These are phyloP conservation scores for Teunomyces aglyptinius DNA, from an alignment of 805 yeast species.

Conservation along the genomic window DNA sequence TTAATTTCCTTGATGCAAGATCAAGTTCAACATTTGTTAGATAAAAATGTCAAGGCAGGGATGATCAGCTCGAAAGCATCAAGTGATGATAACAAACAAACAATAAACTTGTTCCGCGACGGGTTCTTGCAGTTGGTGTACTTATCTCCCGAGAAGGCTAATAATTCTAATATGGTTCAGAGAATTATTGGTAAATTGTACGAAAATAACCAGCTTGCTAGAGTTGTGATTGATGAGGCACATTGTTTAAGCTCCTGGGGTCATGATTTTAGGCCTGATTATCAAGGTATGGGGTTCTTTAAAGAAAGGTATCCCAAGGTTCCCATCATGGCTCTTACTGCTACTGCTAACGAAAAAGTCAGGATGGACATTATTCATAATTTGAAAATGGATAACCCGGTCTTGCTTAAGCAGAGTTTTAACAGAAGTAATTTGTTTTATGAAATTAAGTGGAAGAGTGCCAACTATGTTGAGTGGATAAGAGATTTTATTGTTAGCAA, in stretches of 20 bases:
- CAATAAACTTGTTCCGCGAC: conserved; percentile 57
- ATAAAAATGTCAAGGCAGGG: conserved; percentile 71
- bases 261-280: conserved; percentile 96
- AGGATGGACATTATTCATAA: conserved; percentile 82
- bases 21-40: conserved; percentile 79
- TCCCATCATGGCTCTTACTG: conserved; percentile 95
- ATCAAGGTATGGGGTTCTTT: conserved; percentile 73
- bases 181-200: conserved; percentile 59
- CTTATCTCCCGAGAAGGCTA: conserved; percentile 92
- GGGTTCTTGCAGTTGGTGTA: conserved; percentile 78
- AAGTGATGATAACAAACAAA: conserved; percentile 58
- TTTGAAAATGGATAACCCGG: conserved; percentile 58
- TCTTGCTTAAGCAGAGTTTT: conserved; percentile 82
- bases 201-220: conserved; percentile 58
- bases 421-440: conserved; percentile 84
- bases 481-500: conserved; percentile 50
- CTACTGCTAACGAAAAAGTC: conserved; percentile 93
- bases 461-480: conserved; percentile 56
- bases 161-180: conserved; percentile 67
- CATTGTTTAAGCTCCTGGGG: conserved; percentile 99
- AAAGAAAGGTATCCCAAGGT: conserved; percentile 71
- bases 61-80: conserved; percentile 82
- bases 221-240: conserved; percentile 95
- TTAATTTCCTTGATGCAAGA: conserved; percentile 96
- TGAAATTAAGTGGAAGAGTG: conserved; percentile 67